Conservation (phyloP, 73 alveolate species). For the Diophrys sp. region DNA sequence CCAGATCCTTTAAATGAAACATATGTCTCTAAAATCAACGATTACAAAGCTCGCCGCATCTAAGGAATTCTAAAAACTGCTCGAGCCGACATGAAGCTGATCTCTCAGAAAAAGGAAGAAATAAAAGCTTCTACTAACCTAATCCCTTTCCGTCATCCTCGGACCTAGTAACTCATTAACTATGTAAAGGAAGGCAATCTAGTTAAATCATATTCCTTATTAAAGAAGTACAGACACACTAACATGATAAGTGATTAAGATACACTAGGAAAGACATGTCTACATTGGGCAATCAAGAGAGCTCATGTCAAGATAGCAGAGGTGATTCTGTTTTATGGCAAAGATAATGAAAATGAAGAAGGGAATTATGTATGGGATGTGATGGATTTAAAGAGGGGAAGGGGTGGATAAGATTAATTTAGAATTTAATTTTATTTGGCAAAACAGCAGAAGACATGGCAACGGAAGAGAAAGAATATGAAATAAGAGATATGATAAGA, state of each 20-base stretch:
- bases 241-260: background rate
- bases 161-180: background rate
- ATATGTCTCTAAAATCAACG: background rate
- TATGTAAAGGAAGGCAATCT: background rate
- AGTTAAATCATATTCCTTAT: background rate
- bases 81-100: background rate
- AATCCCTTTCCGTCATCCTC: background rate
- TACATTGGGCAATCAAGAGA: background rate
- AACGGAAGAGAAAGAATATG: too few relatives aligned
- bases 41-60: background rate
- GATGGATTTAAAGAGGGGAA: too few relatives aligned
- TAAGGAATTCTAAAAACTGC: background rate
- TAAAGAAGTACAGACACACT: background rate
- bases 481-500: too few relatives aligned
- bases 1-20: background rate
- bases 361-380: too few relatives aligned
- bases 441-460: too few relatives aligned
- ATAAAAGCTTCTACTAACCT: background rate
- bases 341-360: too few relatives aligned
- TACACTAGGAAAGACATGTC: background rate
- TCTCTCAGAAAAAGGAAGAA: background rate
- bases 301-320: background rate
- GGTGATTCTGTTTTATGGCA: background rate
- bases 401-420: too few relatives aligned
- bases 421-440: too few relatives aligned